A percentile compares a stretch with the other conserved stretches of the same genome.
Conservation (phyloP, 257 asterid species). For the Ehretia macrophylla region DNA sequence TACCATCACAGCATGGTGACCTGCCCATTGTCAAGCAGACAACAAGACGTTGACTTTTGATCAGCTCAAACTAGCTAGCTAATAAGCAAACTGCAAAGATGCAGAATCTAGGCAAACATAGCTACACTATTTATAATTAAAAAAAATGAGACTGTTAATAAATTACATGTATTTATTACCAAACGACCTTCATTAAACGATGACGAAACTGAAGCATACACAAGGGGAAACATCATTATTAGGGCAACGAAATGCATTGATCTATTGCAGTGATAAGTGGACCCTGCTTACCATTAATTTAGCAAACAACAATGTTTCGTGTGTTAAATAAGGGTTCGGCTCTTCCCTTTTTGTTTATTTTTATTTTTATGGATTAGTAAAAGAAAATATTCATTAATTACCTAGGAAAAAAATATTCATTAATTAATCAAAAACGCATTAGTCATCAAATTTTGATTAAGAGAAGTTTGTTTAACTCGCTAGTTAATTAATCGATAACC, state of each 20-base stretch:
- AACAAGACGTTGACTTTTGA: background rate
- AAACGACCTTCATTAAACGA: constrained; percentile 3
- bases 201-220: background rate
- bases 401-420: too few species aligned
- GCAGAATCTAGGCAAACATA: background rate
- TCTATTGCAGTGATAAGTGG: background rate
- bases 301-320: background rate
- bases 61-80: too few species aligned
- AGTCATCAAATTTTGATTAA: too few species aligned
- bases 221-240: background rate
- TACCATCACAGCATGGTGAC: background rate
- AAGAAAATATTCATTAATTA: too few species aligned
- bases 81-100: background rate
- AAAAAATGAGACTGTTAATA: background rate
- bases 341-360: too few species aligned
- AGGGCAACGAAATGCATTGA: background rate
- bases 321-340: too few species aligned
- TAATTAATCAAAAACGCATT: too few species aligned
- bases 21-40: background rate
- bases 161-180: background rate
- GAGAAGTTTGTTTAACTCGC: too few species aligned
- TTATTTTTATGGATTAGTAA: too few species aligned
- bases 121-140: background rate
- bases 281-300: background rate
- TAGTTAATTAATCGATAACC: too few species aligned